phyloP scores from a whole-genome alignment of 2,329 filamentous ascomycete species.

The Zelopaecilomyces penicillatus region DNA sequence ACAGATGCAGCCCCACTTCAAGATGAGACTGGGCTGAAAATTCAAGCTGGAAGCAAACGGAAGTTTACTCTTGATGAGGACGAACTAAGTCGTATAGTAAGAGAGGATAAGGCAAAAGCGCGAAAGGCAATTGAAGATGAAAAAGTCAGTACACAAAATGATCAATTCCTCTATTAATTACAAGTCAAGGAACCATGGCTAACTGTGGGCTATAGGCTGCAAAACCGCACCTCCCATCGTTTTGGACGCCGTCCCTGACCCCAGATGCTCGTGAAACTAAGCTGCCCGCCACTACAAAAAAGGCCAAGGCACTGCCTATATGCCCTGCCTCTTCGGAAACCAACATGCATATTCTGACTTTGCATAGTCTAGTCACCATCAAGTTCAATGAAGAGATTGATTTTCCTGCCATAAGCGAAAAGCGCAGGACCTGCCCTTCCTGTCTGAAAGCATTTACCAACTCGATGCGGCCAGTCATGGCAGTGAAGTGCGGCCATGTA shows the following conservation, averaged over 20 bases:
- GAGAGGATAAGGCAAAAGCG: constrained; percentile 61
- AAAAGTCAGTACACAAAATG: constrained; percentile 40
- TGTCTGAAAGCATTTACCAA: constrained; percentile 81
- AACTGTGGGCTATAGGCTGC: constrained; percentile 36
- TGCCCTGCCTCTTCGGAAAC: constrained; percentile 67
- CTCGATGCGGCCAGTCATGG: constrained; percentile 69
- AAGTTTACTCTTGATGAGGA: constrained; percentile 70
- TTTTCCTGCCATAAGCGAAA: constrained; percentile 32
- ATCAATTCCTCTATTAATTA: not conserved
- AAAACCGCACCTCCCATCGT: constrained; percentile 68
- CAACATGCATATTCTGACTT: constrained; percentile 62
- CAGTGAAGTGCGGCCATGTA: constrained; percentile 86
- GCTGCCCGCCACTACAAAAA: constrained; percentile 49
- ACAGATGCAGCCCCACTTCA: constrained; percentile 19
- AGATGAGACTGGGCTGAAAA: not conserved
- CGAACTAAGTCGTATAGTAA: constrained; percentile 62
- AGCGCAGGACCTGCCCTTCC: constrained; percentile 60
- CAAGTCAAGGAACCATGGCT: not conserved
- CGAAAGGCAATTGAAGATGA: constrained; percentile 65
- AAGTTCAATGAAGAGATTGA: constrained; percentile 65
- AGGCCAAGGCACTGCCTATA: constrained; percentile 57
- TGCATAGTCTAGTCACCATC: constrained; percentile 69
- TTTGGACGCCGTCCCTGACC: constrained; percentile 85
- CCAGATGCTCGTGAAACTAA: constrained; percentile 42
- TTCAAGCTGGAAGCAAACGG: constrained; percentile 44